phyloP scores from a whole-genome alignment of 805 yeast species.

The Wickerhamomyces chaumierensis region DNA sequence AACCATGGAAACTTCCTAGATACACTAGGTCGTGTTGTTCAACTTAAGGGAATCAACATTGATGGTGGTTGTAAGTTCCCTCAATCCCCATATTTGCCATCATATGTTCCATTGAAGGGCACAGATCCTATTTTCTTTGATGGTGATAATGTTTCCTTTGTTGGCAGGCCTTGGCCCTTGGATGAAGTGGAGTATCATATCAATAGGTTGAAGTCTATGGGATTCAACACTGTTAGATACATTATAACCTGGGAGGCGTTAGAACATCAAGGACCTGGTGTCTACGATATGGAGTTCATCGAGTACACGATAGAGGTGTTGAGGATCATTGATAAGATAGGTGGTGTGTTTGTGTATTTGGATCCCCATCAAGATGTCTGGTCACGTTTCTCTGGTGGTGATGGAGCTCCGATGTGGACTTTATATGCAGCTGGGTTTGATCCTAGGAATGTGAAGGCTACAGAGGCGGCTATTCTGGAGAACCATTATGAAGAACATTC shows the following conservation, averaged over 20 bases:
- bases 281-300: slow-evolving; percentile 67
- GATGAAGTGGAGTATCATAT: slow-evolving; percentile 65
- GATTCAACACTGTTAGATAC: slow-evolving; percentile 70
- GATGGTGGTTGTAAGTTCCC: slow-evolving; percentile 74
- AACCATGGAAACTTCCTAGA: slow-evolving; percentile 48
- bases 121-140: slow-evolving; percentile 42
- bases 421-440: slow-evolving; percentile 79
- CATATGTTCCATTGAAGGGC: slow-evolving; percentile 23
- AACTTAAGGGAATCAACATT: slow-evolving; percentile 70
- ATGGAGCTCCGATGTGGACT: slow-evolving; percentile 94
- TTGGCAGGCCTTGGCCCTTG: slow-evolving; percentile 71
- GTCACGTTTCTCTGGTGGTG: slow-evolving; percentile 83
- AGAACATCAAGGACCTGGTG: slow-evolving; percentile 81
- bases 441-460: slow-evolving; percentile 55
- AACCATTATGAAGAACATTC: slow-evolving; percentile 32
- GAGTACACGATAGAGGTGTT: slow-evolving; percentile 57
- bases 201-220: slow-evolving; percentile 62
- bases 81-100: slow-evolving; percentile 33
- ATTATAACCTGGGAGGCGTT: slow-evolving; percentile 86
- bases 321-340: slow-evolving; percentile 42
- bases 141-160: slow-evolving; percentile 72
- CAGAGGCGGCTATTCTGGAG: slow-evolving; percentile 77
- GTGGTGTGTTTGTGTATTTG: slow-evolving; percentile 67
- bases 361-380: slow-evolving; percentile 95
- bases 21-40: slow-evolving; percentile 43